A percentile compares a stretch with the other conserved stretches of the same genome.
These are phyloP conservation scores for Pseudomonodictys pantanalensis DNA, from an alignment of 495 filamentous ascomycete genomes.

Conservation along the genomic window DNA sequence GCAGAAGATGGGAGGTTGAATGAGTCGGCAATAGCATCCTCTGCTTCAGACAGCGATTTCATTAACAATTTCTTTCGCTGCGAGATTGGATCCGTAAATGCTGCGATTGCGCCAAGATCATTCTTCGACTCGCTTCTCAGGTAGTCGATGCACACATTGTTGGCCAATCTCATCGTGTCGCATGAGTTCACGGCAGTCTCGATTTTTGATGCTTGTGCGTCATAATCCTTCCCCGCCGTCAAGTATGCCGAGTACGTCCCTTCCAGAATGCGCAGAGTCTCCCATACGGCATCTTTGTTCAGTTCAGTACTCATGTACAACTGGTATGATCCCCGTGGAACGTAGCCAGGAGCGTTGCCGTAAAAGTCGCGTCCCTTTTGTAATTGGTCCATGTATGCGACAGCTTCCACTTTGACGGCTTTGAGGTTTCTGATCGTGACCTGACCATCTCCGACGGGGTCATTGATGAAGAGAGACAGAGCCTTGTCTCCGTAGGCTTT, in stretches of 20 bases:
- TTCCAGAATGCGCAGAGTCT: background rate
- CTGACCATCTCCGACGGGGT: background rate
- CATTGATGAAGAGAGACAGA: background rate
- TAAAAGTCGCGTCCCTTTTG: background rate
- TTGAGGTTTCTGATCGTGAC: background rate
- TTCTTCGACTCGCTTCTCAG: background rate
- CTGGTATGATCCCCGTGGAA: background rate
- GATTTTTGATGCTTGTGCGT: background rate
- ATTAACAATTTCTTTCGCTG: background rate
- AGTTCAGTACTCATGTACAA: background rate
- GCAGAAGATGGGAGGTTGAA: background rate
- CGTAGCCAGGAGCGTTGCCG: background rate
- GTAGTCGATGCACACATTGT: background rate
- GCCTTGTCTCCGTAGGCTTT: background rate
- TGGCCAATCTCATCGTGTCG: background rate
- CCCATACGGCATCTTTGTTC: background rate
- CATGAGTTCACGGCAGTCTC: background rate
- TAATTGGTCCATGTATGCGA: background rate
- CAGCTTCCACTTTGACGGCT: background rate
- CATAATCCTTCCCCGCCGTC: background rate
- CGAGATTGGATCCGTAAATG: background rate
- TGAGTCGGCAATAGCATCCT: background rate
- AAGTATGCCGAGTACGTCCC: background rate
- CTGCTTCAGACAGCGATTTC: background rate
- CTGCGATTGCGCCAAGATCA: background rate